Evolutionary conservation across 768 basidiomycete genomes (phyloP), one percentile per base, ranked within the genome.

Genomic region (Leccinum subgranulosum): DNA sequence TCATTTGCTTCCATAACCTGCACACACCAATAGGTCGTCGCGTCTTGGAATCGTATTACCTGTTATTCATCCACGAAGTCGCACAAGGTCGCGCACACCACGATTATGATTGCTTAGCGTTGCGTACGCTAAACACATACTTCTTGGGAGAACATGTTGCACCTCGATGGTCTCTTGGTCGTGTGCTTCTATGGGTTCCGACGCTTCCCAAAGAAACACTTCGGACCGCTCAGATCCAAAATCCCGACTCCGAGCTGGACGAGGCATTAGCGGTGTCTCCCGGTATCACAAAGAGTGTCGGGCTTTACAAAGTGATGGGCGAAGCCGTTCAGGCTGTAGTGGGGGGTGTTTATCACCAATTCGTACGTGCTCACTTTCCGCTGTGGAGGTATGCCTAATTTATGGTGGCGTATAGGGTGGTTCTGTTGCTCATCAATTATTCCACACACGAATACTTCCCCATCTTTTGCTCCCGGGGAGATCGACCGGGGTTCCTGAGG

Each of bases 271-370:
- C 68, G 56, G 56, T 52, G 45, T 69, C 60, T 56, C 68, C 72
- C 41, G 73, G 73, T 54, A 63, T 81, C n/a, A 68, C 81, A 49
- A 74, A 73, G 59, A 77, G 80, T 41, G 81, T 87, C 2, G 91
- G 90, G 2, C 68, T 92, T 54, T 86, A 86, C 64, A 92, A 92
- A 64, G 84, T 92, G 19, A 82, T 86, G 65, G 91, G 91, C 2
- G 85, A 88, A 56, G 79, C 85, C 0, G 88, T 92, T 5, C 84
- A 87, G 62, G 91, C 88, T 3, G 77, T 91, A 15, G 71, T 92
- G 29, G 91, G 91, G 23, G 88, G 85, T 6, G 80, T 92, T 12
- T 90, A 84, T 65, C 84, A 87, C 64, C 89, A 94, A 75, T 90
- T 86, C 70, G 91, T 93, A 65, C 57, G 90, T 78, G 53, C 33